These are phyloP conservation scores for Cyclotella choctawhatcheeana DNA, from an alignment of 108 stramenopile genomes.

Conservation along the genomic window DNA sequence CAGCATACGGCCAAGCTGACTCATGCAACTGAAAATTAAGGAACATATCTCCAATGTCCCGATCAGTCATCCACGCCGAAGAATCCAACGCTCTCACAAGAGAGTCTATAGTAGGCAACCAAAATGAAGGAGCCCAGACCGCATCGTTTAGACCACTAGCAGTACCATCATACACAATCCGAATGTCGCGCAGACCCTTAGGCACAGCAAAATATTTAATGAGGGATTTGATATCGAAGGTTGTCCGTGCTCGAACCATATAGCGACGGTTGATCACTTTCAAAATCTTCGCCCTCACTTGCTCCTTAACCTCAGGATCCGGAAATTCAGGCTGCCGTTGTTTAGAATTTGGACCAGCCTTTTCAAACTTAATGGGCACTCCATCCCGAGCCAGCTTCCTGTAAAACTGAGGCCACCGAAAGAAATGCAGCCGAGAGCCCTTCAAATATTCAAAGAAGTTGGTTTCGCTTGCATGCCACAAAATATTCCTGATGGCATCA, in stretches of 20 bases:
- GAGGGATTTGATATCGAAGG: not conserved
- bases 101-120: constrained; percentile 40
- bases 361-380: constrained; percentile 4
- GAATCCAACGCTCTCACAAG: constrained; percentile 3
- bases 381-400: constrained; percentile 14
- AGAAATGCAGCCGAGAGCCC: constrained; percentile 8
- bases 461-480: constrained; percentile 7
- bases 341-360: constrained; percentile 1
- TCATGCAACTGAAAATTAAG: constrained; percentile 31
- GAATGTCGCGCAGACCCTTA: constrained; percentile 43
- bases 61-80: constrained; percentile 14
- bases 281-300: not conserved
- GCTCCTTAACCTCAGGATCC: not conserved
- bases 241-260: not conserved
- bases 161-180: constrained; percentile 57
- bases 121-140: constrained; percentile 44
- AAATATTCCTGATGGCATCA: not conserved
- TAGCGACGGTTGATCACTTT: constrained; percentile 10
- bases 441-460: constrained; percentile 9
- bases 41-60: constrained; percentile 47
- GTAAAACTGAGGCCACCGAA: constrained; percentile 10
- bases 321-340: not conserved
- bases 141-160: constrained; percentile 40
- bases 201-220: constrained; percentile 33
- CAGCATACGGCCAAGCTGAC: constrained; percentile 1